These are phyloP conservation scores for Paramarasmius palmivorus DNA, from an alignment of 1,284 basidiomycete species.

Conservation along the genomic window DNA sequence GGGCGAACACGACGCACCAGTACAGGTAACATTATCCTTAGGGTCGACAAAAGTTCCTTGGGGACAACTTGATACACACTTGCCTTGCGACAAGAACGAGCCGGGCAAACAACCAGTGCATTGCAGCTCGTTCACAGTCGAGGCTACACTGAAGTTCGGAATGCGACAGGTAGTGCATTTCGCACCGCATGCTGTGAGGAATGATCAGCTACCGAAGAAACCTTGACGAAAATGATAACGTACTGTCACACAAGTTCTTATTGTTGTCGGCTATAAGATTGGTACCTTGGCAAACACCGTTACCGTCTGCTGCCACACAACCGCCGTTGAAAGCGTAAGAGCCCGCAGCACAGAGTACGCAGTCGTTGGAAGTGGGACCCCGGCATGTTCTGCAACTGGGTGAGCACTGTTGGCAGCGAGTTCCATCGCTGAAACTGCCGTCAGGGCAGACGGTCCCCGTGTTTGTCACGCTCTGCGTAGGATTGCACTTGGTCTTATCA, in stretches of 20 bases:
- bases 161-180: conserved; percentile 79
- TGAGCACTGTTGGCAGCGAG: conserved; percentile 60
- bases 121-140: conserved; percentile 63
- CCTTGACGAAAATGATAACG: conserved; percentile 29
- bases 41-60: conserved; percentile 70
- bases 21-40: conserved; percentile 69
- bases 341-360: conserved; percentile 63
- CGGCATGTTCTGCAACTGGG: conserved; percentile 69
- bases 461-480: conserved; percentile 47
- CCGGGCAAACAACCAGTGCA: conserved; percentile 80
- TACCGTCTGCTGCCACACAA: conserved; percentile 63
- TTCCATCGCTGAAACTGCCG: conserved; percentile 61
- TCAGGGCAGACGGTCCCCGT: conserved; percentile 62
- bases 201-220: conserved; percentile 1
- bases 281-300: conserved; percentile 72
- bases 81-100: conserved; percentile 65
- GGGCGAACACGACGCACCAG: conserved; percentile 41
- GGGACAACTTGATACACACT: conserved; percentile 71
- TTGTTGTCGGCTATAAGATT: conserved; percentile 77
- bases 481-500: conserved; percentile 67
- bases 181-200: conserved; percentile 61
- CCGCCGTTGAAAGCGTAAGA: conserved; percentile 61
- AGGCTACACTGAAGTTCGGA: conserved; percentile 65
- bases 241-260: conserved; percentile 79
- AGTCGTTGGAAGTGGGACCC: conserved; percentile 68